Percentiles rank a stretch among this genome's conserved stretches.
Conservation (phyloP, 1,284 basidiomycete species). For the Ceratobasidium papillatum region DNA sequence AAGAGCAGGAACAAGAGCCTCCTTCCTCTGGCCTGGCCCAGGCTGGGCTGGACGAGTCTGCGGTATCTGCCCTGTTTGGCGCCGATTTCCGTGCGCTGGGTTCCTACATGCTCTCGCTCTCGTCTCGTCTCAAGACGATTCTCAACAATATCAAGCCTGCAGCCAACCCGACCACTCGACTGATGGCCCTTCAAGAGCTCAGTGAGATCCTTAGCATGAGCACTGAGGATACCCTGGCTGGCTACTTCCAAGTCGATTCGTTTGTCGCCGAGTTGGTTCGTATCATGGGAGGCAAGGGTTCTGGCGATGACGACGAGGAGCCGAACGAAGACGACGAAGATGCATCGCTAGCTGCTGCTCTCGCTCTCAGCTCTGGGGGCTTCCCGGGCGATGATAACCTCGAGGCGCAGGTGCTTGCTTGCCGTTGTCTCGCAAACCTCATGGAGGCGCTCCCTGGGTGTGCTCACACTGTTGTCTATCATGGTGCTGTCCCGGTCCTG, state of each 20-base stretch:
- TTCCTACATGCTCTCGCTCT: conserved; percentile 88
- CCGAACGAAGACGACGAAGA: conserved; percentile 69
- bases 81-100: conserved; percentile 82
- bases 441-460: conserved; percentile 96
- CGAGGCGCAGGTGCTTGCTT: conserved; percentile 91
- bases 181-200: conserved; percentile 92
- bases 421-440: conserved; percentile 92
- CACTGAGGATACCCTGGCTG: conserved; percentile 95
- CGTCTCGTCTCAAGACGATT: conserved; percentile 88
- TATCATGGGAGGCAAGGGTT: conserved; percentile 81
- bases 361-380: conserved; percentile 71
- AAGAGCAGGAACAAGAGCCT: conserved; percentile 45
- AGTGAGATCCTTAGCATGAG: conserved; percentile 95
- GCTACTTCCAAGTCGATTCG: conserved; percentile 91
- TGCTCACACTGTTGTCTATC: conserved; percentile 92
- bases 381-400: conserved; percentile 73
- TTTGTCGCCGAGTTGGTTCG: conserved; percentile 93
- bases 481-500: conserved; percentile 92
- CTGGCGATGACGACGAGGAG: conserved; percentile 41
- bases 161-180: conserved; percentile 80
- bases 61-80: conserved; percentile 84
- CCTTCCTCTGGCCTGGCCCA: conserved; percentile 56
- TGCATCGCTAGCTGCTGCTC: conserved; percentile 81
- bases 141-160: conserved; percentile 87
- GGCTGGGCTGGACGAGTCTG: conserved; percentile 70